phyloP scores from a whole-genome alignment of 345 rosid genomes.

The Raphanus sativus region DNA sequence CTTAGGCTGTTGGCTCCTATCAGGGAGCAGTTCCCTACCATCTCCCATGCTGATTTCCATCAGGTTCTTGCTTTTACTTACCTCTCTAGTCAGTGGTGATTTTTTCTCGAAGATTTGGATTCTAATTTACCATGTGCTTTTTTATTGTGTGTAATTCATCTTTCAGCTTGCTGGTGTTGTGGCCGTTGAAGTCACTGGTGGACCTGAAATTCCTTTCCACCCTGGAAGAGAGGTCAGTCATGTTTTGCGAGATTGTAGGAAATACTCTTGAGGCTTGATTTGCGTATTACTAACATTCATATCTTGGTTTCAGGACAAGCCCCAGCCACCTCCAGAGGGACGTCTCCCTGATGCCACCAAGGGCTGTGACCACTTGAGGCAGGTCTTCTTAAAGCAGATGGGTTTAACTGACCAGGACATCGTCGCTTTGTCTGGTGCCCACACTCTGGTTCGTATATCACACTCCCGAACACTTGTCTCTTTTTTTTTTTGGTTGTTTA shows the following conservation, averaged over 20 bases:
- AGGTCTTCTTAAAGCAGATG: slow-evolving; percentile 65
- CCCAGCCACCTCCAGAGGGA: slow-evolving; percentile 89
- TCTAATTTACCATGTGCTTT: background rate
- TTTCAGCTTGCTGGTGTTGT: slow-evolving; percentile 87
- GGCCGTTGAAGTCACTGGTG: slow-evolving; percentile 90
- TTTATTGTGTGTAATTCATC: background rate
- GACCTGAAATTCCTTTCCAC: slow-evolving; percentile 97
- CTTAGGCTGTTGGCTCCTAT: slow-evolving; percentile 82
- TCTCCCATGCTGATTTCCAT: slow-evolving; percentile 74
- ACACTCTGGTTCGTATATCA: slow-evolving; percentile 74
- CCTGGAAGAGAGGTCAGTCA: slow-evolving; percentile 84
- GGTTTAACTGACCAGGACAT: slow-evolving; percentile 90
- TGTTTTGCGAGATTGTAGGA: background rate
- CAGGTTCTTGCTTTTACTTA: slow-evolving; percentile 57
- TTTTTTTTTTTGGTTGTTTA: background rate
- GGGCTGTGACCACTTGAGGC: slow-evolving; percentile 85
- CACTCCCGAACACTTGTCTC: background rate
- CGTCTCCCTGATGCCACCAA: slow-evolving; percentile 92
- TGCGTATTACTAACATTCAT: background rate
- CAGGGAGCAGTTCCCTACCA: slow-evolving; percentile 72
- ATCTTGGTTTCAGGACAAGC: slow-evolving; percentile 67
- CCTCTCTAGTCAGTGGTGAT: background rate
- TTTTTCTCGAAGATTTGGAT: background rate
- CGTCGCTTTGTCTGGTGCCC: slow-evolving; percentile 92
- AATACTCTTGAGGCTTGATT: background rate